phyloP scores from a whole-genome alignment of 768 basidiomycete species.

The Macrolepiota dolichaula region DNA sequence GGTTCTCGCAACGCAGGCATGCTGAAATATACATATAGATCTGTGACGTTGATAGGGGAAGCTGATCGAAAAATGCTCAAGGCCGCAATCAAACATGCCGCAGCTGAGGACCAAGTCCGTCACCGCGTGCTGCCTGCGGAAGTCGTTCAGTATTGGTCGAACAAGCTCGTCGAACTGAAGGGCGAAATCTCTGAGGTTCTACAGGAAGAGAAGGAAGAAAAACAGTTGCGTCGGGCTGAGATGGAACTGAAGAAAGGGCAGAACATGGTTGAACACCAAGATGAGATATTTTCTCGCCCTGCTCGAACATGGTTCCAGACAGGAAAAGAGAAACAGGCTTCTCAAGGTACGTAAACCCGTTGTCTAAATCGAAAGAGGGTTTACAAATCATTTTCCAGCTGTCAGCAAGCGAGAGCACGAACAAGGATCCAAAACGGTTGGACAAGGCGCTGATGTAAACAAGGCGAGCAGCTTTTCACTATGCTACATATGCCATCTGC shows the following conservation, averaged over 20 bases:
- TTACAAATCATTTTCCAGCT: constrained; percentile 37
- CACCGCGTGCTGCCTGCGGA: constrained; percentile 87
- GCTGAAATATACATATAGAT: constrained; percentile 43
- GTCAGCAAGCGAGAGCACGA: constrained; percentile 77
- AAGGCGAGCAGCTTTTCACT: constrained; percentile 35
- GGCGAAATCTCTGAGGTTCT: constrained; percentile 77
- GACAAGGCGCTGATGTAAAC: constrained; percentile 29
- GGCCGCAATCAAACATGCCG: constrained; percentile 87
- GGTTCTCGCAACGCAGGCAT: neutral
- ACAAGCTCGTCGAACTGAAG: constrained; percentile 68
- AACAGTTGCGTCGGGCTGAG: constrained; percentile 84
- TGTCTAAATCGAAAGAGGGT: neutral
- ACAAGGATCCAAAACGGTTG: constrained; percentile 32
- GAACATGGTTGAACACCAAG: constrained; percentile 92
- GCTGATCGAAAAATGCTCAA: constrained; percentile 95
- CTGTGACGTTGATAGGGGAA: constrained; percentile 94
- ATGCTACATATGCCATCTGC: constrained; percentile 3
- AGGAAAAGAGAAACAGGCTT: constrained; percentile 73
- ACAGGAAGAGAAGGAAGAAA: constrained; percentile 94
- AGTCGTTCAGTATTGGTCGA: constrained; percentile 63
- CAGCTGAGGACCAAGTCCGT: constrained; percentile 74
- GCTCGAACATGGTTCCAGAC: constrained; percentile 99
- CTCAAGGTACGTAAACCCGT: constrained; percentile 55
- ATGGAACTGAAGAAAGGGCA: constrained; percentile 95
- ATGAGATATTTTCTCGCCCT: constrained; percentile 89